Conservation (phyloP, 2,329 filamentous ascomycete species). For the Rhynchosporium graminicola region DNA sequence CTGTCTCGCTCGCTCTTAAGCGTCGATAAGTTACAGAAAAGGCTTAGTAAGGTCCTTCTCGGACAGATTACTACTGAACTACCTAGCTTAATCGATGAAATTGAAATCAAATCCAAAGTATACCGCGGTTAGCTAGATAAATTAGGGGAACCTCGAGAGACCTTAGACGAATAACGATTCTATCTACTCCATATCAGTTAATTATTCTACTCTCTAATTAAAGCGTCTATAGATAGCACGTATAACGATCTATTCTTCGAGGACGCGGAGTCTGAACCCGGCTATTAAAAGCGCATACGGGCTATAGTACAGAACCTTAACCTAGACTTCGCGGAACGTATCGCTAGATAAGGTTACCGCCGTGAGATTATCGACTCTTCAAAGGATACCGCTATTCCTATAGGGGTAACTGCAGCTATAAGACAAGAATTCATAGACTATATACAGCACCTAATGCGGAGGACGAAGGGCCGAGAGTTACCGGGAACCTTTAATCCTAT, state of each 20-base stretch:
- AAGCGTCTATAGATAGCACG: constrained; percentile 50
- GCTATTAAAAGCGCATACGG: constrained; percentile 50
- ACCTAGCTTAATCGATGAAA: constrained; percentile 48
- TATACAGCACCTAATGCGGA: constrained; percentile 44
- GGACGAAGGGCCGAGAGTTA: constrained; percentile 55
- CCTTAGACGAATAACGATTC: constrained; percentile 48
- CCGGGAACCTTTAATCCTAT: constrained; percentile 62
- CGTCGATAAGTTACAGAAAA: constrained; percentile 48
- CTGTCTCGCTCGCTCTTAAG: constrained; percentile 46
- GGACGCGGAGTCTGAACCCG: constrained; percentile 36
- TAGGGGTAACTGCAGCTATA: constrained; percentile 32
- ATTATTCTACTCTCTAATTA: constrained; percentile 47
- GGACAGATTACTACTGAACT: constrained; percentile 50
- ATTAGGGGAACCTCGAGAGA: constrained; percentile 52
- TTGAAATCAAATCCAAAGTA: constrained; percentile 42
- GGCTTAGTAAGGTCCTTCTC: constrained; percentile 53
- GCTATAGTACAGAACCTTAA: constrained; percentile 55
- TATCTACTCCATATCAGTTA: constrained; percentile 51
- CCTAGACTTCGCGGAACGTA: constrained; percentile 47
- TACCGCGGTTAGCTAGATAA: constrained; percentile 45
- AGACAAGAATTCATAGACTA: constrained; percentile 45
- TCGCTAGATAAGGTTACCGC: constrained; percentile 47
- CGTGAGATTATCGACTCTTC: constrained; percentile 39
- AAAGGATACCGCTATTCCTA: constrained; percentile 20
- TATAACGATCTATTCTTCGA: constrained; percentile 56